Conservation (phyloP, 2,329 filamentous ascomycete genomes). For the Colletotrichum eleusines region DNA sequence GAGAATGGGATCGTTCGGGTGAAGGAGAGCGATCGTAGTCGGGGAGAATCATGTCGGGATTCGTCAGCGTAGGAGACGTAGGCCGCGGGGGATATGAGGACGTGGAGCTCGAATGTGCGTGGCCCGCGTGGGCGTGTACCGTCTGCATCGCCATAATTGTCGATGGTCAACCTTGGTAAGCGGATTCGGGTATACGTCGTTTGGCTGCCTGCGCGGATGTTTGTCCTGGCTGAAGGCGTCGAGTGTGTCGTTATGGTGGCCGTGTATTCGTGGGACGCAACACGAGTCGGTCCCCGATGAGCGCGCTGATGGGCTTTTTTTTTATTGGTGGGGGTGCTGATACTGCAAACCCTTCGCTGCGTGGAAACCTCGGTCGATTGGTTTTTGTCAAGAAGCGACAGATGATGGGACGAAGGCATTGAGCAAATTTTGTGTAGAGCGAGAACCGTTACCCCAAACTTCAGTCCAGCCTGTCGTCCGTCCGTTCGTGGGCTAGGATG, state of each 20-base stretch:
- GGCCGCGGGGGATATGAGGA: constrained; percentile 63
- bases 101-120: constrained; percentile 44
- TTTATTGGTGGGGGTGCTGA: constrained; percentile 18
- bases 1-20: constrained; percentile 64
- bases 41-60: constrained; percentile 94
- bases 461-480: constrained; percentile 15
- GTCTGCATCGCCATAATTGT: constrained; percentile 50
- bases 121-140: constrained; percentile 40
- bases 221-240: constrained; percentile 26
- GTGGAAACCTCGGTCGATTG: constrained; percentile 16
- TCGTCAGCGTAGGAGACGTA: constrained; percentile 87
- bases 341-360: constrained; percentile 22
- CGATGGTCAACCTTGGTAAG: constrained; percentile 20
- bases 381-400: constrained; percentile 23
- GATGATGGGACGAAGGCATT: constrained; percentile 35
- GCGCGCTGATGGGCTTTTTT: background rate
- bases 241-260: constrained; percentile 36
- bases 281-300: constrained; percentile 18
- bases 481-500: constrained; percentile 27
- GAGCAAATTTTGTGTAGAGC: constrained; percentile 24
- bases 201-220: constrained; percentile 8
- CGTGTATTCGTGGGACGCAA: constrained; percentile 32
- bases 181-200: constrained; percentile 17
- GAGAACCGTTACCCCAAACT: constrained; percentile 12
- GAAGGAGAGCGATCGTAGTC: constrained; percentile 71